These are phyloP conservation scores for Lentinula raphanica DNA, from an alignment of 768 basidiomycete species.

Conservation along the genomic window DNA sequence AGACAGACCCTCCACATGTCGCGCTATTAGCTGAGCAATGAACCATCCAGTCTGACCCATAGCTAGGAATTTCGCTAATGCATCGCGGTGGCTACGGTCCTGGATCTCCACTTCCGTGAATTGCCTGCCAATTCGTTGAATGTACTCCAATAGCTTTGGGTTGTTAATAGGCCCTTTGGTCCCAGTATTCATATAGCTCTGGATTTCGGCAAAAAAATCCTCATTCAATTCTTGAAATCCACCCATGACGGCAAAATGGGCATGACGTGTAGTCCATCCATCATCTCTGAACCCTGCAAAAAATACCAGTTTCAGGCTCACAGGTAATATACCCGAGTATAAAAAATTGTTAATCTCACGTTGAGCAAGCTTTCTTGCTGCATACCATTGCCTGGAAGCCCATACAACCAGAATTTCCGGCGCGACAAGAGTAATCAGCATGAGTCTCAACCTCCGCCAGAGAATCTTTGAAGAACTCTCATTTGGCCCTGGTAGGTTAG, in stretches of 20 bases:
- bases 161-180: too few relatives aligned
- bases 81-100: constrained; percentile 8
- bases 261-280: not conserved
- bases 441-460: not conserved
- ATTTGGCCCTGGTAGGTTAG: not conserved
- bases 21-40: constrained; percentile 10
- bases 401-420: not conserved
- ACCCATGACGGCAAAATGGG: constrained; percentile 14
- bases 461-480: not conserved
- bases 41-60: constrained; percentile 13
- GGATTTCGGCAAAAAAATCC: constrained; percentile 1
- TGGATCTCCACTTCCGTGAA: not conserved
- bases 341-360: not conserved
- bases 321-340: not conserved
- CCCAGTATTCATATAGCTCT: not conserved
- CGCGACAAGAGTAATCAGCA: not conserved
- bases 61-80: not conserved
- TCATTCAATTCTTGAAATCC: too few relatives aligned
- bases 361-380: not conserved
- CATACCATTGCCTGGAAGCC: not conserved
- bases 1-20: not conserved
- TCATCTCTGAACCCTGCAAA: not conserved
- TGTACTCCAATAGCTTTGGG: not conserved
- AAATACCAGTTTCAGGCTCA: too few relatives aligned
- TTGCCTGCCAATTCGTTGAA: not conserved